phyloP scores from a whole-genome alignment of 306 rosid genomes.

The Rosa lucieae region DNA sequence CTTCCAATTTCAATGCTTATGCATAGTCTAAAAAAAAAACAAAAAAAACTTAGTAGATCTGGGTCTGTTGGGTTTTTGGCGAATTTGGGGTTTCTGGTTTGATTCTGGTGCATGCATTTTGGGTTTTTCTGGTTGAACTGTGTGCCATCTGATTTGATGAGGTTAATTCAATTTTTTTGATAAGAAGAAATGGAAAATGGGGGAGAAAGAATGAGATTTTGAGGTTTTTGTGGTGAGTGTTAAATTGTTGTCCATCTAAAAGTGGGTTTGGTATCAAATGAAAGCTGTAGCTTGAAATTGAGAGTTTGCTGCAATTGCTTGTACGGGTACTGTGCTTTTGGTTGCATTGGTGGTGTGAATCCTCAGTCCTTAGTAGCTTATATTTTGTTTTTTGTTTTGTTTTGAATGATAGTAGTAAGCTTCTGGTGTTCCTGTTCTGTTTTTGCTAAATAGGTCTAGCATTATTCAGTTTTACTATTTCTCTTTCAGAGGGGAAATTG shows the following conservation, averaged over 20 bases:
- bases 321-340: no score
- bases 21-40: background rate
- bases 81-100: constrained; percentile 4
- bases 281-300: background rate
- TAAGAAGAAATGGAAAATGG: background rate
- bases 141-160: background rate
- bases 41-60: constrained; percentile 39
- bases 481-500: background rate
- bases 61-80: constrained; percentile 1
- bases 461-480: no score
- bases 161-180: constrained; percentile 12
- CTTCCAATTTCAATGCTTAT: background rate
- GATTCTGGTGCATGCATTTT: constrained; percentile 10
- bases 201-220: background rate
- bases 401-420: no score
- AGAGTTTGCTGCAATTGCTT: background rate
- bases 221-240: background rate
- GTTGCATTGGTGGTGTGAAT: no score
- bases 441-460: no score
- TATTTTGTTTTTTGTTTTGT: no score
- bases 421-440: no score
- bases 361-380: no score
- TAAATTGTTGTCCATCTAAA: background rate
- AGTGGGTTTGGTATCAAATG: background rate
- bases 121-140: background rate